Evolutionary conservation across 1,284 basidiomycete genomes (phyloP).

Genomic region (Ganoderma multipileum): DNA sequence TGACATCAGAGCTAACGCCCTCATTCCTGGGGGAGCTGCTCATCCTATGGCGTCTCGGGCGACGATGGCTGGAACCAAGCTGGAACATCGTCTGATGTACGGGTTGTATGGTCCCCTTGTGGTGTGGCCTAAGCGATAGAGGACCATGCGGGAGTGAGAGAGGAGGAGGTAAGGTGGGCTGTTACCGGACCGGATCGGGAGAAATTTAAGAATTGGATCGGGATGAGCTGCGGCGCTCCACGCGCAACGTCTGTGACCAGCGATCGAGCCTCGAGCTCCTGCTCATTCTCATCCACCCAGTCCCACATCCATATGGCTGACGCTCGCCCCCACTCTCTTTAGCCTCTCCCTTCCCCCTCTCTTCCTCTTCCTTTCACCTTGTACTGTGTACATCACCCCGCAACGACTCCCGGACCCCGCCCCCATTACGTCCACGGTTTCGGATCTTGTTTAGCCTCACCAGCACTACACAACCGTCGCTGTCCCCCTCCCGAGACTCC

Average conservation of each 20-base stretch:
- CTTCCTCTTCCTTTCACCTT: not conserved
- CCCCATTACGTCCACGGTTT: not conserved
- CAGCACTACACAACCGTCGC: not conserved
- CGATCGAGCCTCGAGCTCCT: not conserved
- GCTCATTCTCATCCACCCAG: not conserved
- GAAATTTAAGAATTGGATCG: not conserved
- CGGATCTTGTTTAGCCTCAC: not conserved
- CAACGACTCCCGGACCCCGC: not conserved
- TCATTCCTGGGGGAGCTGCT: not conserved
- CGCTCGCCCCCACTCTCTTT: constrained; percentile 13
- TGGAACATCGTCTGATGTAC: not conserved
- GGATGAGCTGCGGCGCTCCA: not conserved
- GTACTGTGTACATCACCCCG: not conserved
- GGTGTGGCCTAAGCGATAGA: not conserved
- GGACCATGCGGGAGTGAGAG: not conserved
- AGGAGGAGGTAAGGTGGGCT: not conserved
- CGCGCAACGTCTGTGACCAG: not conserved
- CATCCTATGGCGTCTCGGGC: not conserved
- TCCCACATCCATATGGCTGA: constrained; percentile 13
- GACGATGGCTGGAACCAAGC: too few relatives aligned
- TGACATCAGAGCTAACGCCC: not conserved
- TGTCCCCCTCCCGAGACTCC: not conserved
- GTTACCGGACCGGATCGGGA: constrained; percentile 2
- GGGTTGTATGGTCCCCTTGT: not conserved
- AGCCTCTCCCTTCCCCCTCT: not conserved